Conservation (phyloP, 345 rosid species). For the Eutrema yunnanense region DNA sequence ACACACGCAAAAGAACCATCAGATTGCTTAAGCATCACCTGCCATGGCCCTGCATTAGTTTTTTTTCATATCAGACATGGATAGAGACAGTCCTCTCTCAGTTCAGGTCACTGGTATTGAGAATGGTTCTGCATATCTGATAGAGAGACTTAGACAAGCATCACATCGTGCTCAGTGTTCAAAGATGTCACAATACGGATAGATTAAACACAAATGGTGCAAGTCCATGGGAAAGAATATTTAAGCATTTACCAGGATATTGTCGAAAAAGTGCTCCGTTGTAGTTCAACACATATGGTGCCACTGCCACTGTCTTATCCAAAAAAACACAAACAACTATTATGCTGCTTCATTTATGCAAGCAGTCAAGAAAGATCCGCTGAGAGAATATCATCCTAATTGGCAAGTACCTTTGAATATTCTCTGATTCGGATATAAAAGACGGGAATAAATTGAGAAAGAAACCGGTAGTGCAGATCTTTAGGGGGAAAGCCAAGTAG, state of each 20-base stretch:
- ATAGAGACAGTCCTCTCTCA: background rate
- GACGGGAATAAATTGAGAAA: conserved; percentile 77
- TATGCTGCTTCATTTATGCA: conserved; percentile 12
- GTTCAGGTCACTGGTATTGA: background rate
- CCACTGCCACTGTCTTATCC: conserved; percentile 82
- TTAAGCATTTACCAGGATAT: conserved; percentile 58
- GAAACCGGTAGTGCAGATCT: conserved; percentile 91
- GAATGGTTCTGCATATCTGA: background rate
- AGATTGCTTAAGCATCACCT: conserved; percentile 95
- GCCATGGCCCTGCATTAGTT: conserved; percentile 85
- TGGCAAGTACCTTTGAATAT: conserved; percentile 70
- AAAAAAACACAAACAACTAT: conserved; percentile 33
- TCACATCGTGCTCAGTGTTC: background rate
- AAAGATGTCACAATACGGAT: conserved; percentile 5
- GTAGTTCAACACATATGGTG: conserved; percentile 82
- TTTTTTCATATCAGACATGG: conserved; percentile 1
- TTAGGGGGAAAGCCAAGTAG: conserved; percentile 84
- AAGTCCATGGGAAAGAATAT: background rate
- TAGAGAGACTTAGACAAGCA: conserved; percentile 1
- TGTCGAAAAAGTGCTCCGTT: conserved; percentile 90
- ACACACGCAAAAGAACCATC: conserved; percentile 83
- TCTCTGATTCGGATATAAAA: conserved; percentile 85
- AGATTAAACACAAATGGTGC: background rate
- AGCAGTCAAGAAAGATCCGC: conserved; percentile 7
- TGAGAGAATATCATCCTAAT: background rate